Evolutionary conservation across 345 rosid species (phyloP).

Genomic region (Citrus glauca): DNA sequence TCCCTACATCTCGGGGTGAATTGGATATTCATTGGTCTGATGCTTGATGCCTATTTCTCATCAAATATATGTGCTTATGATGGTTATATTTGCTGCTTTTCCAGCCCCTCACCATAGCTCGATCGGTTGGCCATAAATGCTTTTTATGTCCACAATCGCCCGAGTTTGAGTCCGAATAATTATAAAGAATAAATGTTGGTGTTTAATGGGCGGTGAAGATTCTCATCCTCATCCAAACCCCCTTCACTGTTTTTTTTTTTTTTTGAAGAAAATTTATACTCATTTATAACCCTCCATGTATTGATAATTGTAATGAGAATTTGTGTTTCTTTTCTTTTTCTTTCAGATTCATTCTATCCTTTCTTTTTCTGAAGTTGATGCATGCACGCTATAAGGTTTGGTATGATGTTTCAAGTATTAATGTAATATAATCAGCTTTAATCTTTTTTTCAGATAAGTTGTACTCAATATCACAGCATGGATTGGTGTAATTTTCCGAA

Average conservation of each 20-base stretch:
- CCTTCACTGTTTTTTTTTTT: too few species aligned
- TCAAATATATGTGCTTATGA: background rate
- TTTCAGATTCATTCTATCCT: background rate
- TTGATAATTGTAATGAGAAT: background rate
- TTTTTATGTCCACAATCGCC: too few species aligned
- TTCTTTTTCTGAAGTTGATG: background rate
- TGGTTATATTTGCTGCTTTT: background rate
- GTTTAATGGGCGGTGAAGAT: too few species aligned
- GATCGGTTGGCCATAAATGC: too few species aligned
- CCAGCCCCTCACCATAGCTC: too few species aligned
- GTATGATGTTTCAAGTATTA: background rate
- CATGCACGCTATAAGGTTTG: too few species aligned
- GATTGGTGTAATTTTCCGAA: background rate
- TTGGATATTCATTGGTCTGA: slow-evolving; percentile 22
- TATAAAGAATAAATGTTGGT: too few species aligned
- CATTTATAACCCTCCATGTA: too few species aligned
- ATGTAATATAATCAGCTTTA: background rate
- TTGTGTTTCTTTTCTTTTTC: background rate
- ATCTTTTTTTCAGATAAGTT: background rate
- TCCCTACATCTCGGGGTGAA: slow-evolving; percentile 6
- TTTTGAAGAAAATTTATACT: too few species aligned
- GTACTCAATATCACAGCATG: background rate
- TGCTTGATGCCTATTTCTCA: background rate
- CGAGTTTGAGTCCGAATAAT: too few species aligned
- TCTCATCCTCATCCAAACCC: too few species aligned